These are phyloP conservation scores for Phyllosticta citribraziliensis DNA, from an alignment of 2,329 filamentous ascomycete genomes.

Conservation along the genomic window DNA sequence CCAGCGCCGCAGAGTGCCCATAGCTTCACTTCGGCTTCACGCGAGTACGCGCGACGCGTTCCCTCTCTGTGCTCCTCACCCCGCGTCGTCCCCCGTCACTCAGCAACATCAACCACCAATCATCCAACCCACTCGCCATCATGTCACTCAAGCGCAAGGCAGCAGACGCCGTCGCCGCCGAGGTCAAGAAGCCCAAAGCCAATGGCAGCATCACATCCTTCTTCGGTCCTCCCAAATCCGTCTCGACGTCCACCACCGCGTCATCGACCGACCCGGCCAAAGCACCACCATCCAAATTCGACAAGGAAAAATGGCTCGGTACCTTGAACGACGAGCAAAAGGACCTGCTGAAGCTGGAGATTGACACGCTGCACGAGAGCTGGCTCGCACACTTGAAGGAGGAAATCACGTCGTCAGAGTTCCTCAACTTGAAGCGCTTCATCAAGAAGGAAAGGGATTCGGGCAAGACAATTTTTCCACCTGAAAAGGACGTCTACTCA, in stretches of 20 bases:
- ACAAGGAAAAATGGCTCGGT: constrained; percentile 85
- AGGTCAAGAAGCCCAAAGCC: constrained; percentile 42
- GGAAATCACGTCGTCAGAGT: constrained; percentile 67
- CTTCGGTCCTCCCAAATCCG: constrained; percentile 61
- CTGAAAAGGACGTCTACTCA: constrained; percentile 81
- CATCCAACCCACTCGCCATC: constrained; percentile 8
- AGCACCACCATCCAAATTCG: constrained; percentile 48
- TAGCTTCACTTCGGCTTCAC: neutral
- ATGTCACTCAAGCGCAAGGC: constrained; percentile 46
- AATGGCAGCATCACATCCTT: constrained; percentile 82
- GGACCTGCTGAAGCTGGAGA: constrained; percentile 74
- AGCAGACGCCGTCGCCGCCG: constrained; percentile 31
- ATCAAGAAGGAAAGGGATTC: constrained; percentile 64
- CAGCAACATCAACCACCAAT: neutral
- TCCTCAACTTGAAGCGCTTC: constrained; percentile 81
- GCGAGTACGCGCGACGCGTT: neutral
- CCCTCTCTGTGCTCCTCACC: neutral
- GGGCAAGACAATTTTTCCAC: constrained; percentile 77
- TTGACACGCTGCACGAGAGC: constrained; percentile 81
- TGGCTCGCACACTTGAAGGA: constrained; percentile 88
- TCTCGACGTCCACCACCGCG: constrained; percentile 15
- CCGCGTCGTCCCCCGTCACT: neutral
- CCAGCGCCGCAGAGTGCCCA: neutral
- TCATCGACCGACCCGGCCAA: constrained; percentile 19
- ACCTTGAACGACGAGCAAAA: constrained; percentile 72